Evolutionary conservation across 371 early-diverging fungal genomes (phyloP).

Genomic region (Zopfochytrium polystomum): DNA sequence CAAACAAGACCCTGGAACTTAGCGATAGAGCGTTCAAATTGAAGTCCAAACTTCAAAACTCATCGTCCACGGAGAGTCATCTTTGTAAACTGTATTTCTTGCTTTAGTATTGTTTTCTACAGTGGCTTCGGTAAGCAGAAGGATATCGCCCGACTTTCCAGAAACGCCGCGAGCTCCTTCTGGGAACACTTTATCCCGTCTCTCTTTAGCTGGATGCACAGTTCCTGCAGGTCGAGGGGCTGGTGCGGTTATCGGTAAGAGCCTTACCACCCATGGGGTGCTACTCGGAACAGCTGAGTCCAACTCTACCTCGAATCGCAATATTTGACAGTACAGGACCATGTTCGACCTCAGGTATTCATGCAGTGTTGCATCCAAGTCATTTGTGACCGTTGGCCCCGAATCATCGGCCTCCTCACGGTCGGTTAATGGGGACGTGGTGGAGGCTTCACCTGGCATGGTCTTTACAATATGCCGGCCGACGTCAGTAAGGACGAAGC

Average conservation of each 20-base stretch:
- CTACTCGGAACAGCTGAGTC: not conserved
- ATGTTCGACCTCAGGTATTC: not conserved
- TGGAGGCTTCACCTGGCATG: not conserved
- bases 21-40: too few species aligned
- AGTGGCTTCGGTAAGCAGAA: not conserved
- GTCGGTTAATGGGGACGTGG: not conserved
- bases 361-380: not conserved
- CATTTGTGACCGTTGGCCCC: too few species aligned
- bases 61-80: too few species aligned
- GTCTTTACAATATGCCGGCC: not conserved
- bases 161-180: not conserved
- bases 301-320: not conserved
- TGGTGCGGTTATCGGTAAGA: not conserved
- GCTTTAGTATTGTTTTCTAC: too few species aligned
- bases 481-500: not conserved
- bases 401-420: not conserved
- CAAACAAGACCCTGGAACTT: too few species aligned
- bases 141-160: not conserved
- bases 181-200: not conserved
- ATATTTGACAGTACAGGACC: not conserved
- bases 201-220: not conserved
- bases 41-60: too few species aligned
- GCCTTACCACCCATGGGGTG: too few species aligned
- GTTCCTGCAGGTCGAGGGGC: not conserved
- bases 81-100: too few species aligned